phyloP scores from a whole-genome alignment of 805 yeast species.

The Teunomyces kruisii region DNA sequence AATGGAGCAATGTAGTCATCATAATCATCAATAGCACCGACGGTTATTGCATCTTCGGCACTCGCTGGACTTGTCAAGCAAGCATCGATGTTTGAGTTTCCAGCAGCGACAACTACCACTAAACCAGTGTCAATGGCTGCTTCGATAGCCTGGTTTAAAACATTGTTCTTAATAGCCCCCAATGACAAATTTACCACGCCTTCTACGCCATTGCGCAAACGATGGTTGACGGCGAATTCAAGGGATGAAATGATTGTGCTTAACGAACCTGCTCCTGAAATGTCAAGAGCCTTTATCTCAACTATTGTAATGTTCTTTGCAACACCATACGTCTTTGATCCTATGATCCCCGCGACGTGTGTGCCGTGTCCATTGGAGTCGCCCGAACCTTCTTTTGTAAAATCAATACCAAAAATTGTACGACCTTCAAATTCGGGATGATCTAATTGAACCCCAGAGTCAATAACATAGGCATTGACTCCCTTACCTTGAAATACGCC shows the following conservation, averaged over 20 bases:
- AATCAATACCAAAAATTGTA: slow-evolving; percentile 58
- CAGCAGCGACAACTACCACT: slow-evolving; percentile 80
- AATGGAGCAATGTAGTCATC: slow-evolving; percentile 71
- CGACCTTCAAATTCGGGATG: slow-evolving; percentile 68
- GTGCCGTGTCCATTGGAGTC: slow-evolving; percentile 90
- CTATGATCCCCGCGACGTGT: slow-evolving; percentile 88
- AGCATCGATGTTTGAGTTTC: slow-evolving; percentile 76
- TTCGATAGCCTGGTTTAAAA: slow-evolving; percentile 71
- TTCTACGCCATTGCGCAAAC: slow-evolving; percentile 25
- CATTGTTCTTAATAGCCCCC: slow-evolving; percentile 67
- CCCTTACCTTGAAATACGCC: slow-evolving; percentile 48
- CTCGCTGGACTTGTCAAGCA: slow-evolving; percentile 88
- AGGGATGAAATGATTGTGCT: slow-evolving; percentile 65
- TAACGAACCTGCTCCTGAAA: slow-evolving; percentile 67
- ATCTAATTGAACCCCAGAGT: slow-evolving; percentile 70
- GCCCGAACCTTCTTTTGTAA: slow-evolving; percentile 59
- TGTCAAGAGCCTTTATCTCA: slow-evolving; percentile 74
- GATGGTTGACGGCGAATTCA: slow-evolving; percentile 66
- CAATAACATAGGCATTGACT: slow-evolving; percentile 75
- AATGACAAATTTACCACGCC: slow-evolving; percentile 80
- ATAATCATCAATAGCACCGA: slow-evolving; percentile 84
- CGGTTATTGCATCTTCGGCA: slow-evolving; percentile 67
- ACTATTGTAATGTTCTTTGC: slow-evolving; percentile 63
- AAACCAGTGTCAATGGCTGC: slow-evolving; percentile 76
- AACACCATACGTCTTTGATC: slow-evolving; percentile 78